Base-by-base conservation (phyloP, 2,329 filamentous ascomycete species). In the Botryosphaeria dothidea region DNA sequence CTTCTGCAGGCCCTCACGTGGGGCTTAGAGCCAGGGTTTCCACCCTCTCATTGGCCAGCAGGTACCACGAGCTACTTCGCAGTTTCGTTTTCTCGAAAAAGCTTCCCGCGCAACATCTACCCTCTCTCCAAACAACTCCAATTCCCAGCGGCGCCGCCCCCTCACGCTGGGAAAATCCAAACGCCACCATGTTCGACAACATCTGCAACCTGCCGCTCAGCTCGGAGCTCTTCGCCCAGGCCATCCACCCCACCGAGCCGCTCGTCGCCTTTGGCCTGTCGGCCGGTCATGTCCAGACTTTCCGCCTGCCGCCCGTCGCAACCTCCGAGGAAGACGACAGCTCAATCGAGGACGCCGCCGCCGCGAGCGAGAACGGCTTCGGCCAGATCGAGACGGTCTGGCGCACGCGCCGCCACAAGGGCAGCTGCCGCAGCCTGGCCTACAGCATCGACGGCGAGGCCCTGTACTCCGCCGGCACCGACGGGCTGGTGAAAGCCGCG, bases 351-450 rank as follows among this genome's bases (percentile, higher is more conserved):
- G 84, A 86, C 13, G 61, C 75, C 4, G 75, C 73, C 29, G 82
- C 81, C 9, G 75, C 74, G 34, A 82, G 81, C 25, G 82, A 83
- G 70, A 84, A 82, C 71, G 92, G 92, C 11, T 90, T 86, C 68
- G 90, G 89, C 48, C 87, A 89, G 64, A 91, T 98, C 68, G 91
- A 93, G 70, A 92, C 90, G 0, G 81, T 89, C 66, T 99, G 95
- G 95, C 86, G 87, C 71, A 98, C 95, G 4, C 85, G 89, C 70
- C 86, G 95, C 67, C 95, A 99, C 81, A 96, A 97, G 82, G 94
- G 93, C 13, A 97, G 93, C 83, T 98, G 94, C 75, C 86, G 95
- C 62, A 89, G 88, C 66, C 80, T 98, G 64, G 88, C 85, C 4
- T 98, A 93, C 79, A 90, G 88, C 68, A 78, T 87, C 65, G 93